phyloP scores from a whole-genome alignment of 2,329 filamentous ascomycete species.

The Delphinella strobiligena region DNA sequence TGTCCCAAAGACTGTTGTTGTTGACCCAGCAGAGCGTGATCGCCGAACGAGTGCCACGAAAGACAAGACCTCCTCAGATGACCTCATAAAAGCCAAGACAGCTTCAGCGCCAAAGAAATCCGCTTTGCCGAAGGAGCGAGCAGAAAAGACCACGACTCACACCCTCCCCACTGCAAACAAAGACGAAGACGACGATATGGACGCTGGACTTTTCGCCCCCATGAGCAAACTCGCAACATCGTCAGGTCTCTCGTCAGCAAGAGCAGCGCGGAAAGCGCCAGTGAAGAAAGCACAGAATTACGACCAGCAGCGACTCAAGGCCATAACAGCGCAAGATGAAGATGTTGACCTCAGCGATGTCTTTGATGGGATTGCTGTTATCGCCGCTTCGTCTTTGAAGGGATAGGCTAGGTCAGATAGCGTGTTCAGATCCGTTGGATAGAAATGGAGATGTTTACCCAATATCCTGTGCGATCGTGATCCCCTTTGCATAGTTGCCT shows the following conservation, averaged over 20 bases:
- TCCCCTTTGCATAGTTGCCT: too few relatives aligned
- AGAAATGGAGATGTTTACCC: too few relatives aligned
- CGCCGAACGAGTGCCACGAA: too few relatives aligned
- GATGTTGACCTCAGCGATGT: slow-evolving; percentile 4
- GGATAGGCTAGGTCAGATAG: too few relatives aligned
- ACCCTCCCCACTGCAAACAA: neutral
- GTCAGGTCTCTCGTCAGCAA: neutral
- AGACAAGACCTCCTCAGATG: neutral
- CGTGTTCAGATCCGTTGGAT: too few relatives aligned
- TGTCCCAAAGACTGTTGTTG: too few relatives aligned
- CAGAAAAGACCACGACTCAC: neutral
- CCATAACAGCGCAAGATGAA: slow-evolving; percentile 1
- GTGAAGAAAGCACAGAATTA: neutral
- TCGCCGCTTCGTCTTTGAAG: slow-evolving; percentile 1
- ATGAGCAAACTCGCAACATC: neutral
- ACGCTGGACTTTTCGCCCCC: neutral
- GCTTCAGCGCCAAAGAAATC: neutral
- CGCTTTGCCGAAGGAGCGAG: neutral
- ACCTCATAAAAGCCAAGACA: neutral
- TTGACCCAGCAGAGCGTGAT: too few relatives aligned
- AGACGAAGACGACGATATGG: neutral
- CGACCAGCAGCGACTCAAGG: neutral
- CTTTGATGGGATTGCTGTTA: slow-evolving; percentile 2
- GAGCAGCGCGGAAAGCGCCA: too few relatives aligned
- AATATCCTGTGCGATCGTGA: too few relatives aligned